Base-by-base conservation (phyloP, 1,284 basidiomycete species). In the Cerrena zonata region DNA sequence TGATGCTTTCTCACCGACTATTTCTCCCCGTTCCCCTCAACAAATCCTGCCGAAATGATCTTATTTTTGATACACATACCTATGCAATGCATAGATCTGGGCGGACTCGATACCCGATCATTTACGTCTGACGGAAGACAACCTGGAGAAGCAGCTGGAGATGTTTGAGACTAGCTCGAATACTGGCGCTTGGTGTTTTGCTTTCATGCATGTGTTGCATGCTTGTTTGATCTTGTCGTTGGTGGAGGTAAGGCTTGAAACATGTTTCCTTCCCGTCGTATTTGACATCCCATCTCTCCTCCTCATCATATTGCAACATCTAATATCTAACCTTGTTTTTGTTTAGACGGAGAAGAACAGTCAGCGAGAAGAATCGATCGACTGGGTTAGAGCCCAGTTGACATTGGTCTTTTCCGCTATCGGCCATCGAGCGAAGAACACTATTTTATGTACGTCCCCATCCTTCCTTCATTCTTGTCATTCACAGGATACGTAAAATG, bases 141-240 rank as follows among this genome's bases (percentile, higher is more conserved):
- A 75, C 60, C 63, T 88, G 18, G 71, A 75, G 57, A 76, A 80
- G n/a, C 86, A 90, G 57, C 69, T 80, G 56, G 76, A 78, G 7
- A 86, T 88, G 77, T 84, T 88, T 59, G 85, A 87, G 61, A 88
- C 86, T 10, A 77, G 78, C 56, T 84, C 84, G 2, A 89, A 86
- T 57, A 78, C 75, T 18, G 82, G 85, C 45, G 84, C 86, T 10
- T 90, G 87, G 88, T 84, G 80, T 58, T 90, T 78, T 66, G 84
- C 78, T 56, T 74, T 75, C 61, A 84, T 88, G 73, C 87, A 89
- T 62, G 72, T 80, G 34, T 68, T 84, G 55, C 77, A 88, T 57
- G 80, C 83, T 36, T 82, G 82, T 50, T 79, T 78, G 56, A 70
- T 76, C 26, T 69, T 89, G 48, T 82, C 78, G n/a, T 62, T 89